Evolutionary conservation across 306 rosid genomes (phyloP), one percentile per base, ranked within the genome.

Genomic region (Lathyrus sativus): DNA sequence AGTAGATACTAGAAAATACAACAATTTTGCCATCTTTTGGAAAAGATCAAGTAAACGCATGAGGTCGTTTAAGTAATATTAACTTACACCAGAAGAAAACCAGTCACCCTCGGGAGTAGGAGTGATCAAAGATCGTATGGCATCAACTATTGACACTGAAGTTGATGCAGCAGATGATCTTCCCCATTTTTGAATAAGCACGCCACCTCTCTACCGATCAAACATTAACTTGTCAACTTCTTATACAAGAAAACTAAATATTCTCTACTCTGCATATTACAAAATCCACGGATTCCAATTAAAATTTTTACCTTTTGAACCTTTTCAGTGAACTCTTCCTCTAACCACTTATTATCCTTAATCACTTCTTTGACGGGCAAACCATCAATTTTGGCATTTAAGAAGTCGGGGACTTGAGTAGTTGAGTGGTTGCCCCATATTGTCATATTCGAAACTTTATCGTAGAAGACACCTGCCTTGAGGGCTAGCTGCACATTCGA

Each of bases 341-440:
- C 92, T 76, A 93, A 82, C 99, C 99, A 93, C 68, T 77, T 93
- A 10, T 70, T 80, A 72, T 93, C 99, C 87, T 81, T 86, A 80
- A 93, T 87, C 72, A 90, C 96, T 63, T 90, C 97, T 78, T 83
- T 90, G 76, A 82, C 96, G 0, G 96, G 96, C 54, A 86, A 44
- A 18, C 96, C 99, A 67, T 90, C 81, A 7, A 93, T 93, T 84
- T 67, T 88, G 44, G 97, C 97, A 67, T 93, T 93, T 70, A 93
- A 81, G 80, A 93, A 90, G 81, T 90, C 99, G 0, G 99, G 99
- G 43, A 92, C 98, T 91, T 93, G 99, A 76, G 99, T 93, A 64
- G 97, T 93, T 54, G 99, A 93, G 82, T 93, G 99, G 83, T 93
- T 93, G 65, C 97, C 99, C 99, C 99, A 93, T 49, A 93, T 90